A percentile compares a stretch with the other conserved stretches of the same genome.
Conservation (phyloP, 768 basidiomycete genomes). For the Austroboletus festivus region DNA sequence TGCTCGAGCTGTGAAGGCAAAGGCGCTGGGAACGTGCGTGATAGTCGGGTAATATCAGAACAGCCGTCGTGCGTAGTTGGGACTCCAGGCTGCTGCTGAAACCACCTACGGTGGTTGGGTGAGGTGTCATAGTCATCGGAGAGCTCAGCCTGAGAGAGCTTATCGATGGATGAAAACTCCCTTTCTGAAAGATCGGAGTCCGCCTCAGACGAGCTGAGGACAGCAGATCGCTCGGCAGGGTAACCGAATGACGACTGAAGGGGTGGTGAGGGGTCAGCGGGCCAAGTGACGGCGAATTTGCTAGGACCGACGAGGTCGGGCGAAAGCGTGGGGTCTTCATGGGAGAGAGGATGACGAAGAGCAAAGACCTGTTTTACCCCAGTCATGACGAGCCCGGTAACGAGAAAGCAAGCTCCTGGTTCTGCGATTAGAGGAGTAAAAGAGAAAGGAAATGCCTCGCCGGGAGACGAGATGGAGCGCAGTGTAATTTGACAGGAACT, state of each 20-base stretch:
- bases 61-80: constrained; percentile 22
- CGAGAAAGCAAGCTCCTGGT: constrained; percentile 15
- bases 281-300: constrained; percentile 63
- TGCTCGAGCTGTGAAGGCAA: constrained; percentile 75
- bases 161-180: constrained; percentile 32
- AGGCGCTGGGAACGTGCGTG: constrained; percentile 77
- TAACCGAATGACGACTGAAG: constrained; percentile 33
- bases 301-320: constrained; percentile 47
- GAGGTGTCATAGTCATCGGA: constrained; percentile 32
- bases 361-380: constrained; percentile 39
- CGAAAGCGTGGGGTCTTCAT: constrained; percentile 41
- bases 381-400: constrained; percentile 22
- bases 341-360: constrained; percentile 46
- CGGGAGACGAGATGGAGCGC: constrained; percentile 22
- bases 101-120: constrained; percentile 20
- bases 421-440: constrained; percentile 8
- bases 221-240: constrained; percentile 37
- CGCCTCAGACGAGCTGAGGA: constrained; percentile 48
- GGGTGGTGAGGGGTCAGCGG: constrained; percentile 42
- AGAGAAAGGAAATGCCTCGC: constrained; percentile 21
- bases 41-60: constrained; percentile 50
- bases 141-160: constrained; percentile 29
- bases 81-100: constrained; percentile 25
- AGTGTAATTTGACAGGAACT: constrained; percentile 10
- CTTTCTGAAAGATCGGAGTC: constrained; percentile 52